Evolutionary conservation across 768 basidiomycete species (phyloP).

Genomic region (Kwoniella botswanensis): DNA sequence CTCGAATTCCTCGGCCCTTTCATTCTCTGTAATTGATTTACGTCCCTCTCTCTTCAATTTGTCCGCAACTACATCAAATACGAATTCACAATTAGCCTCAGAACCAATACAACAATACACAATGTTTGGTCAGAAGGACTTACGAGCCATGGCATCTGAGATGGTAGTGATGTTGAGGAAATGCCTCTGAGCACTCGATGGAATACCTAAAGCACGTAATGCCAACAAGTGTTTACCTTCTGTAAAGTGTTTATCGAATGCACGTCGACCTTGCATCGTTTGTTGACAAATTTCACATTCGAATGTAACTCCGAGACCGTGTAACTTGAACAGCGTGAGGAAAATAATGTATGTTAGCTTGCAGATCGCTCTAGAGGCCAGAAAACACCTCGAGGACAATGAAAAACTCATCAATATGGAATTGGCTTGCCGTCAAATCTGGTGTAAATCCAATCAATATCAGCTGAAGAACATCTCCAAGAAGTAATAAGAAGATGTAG

Average conservation of each 20-base stretch:
- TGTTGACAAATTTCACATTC: slow-evolving; percentile 80
- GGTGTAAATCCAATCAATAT: background rate
- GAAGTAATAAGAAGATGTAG: background rate
- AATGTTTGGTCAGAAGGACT: slow-evolving; percentile 56
- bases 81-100: too few relatives aligned
- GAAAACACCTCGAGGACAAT: too few relatives aligned
- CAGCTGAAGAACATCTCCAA: background rate
- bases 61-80: slow-evolving; percentile 74
- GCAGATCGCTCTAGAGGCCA: too few relatives aligned
- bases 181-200: slow-evolving; percentile 84
- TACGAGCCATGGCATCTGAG: slow-evolving; percentile 91
- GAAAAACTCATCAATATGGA: too few relatives aligned
- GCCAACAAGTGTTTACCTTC: slow-evolving; percentile 97
- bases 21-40: slow-evolving; percentile 87
- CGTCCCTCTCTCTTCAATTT: slow-evolving; percentile 96
- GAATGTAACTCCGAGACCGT: slow-evolving; percentile 97
- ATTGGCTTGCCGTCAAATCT: slow-evolving; percentile 97
- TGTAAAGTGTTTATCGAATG: slow-evolving; percentile 60
- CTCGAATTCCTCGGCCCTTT: slow-evolving; percentile 97
- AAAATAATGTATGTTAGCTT: slow-evolving; percentile 54
- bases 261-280: slow-evolving; percentile 36
- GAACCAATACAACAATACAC: too few relatives aligned
- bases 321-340: slow-evolving; percentile 94
- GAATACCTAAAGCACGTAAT: slow-evolving; percentile 94
- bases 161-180: slow-evolving; percentile 99